Evolutionary conservation across 441 rosid species (phyloP), one percentile per base, ranked within the genome.

Genomic region (Euphorbia corollata): DNA sequence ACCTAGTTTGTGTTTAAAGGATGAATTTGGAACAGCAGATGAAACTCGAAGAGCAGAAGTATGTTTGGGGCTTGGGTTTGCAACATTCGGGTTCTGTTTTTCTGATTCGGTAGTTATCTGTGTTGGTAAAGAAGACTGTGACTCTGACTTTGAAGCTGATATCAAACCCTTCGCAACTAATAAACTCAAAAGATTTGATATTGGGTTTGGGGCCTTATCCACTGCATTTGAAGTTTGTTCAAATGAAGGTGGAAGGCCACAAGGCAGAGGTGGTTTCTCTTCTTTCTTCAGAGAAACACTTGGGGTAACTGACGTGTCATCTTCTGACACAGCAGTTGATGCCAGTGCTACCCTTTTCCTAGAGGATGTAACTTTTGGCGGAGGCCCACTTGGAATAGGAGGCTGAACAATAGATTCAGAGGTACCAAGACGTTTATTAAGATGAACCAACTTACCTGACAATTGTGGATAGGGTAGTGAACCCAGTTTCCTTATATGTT

Each of bases 151-250:
- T 18, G 91, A 79, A 65, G 92, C 86, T 69, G 96, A 89, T 79
- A 94, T 94, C 82, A 94, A 74, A 72, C 99, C 98, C 83, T 88
- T 90, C 8, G 92, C 83, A 76, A 87, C 94, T 72, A 94, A 83
- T 20, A 97, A 79, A 85, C 91, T 88, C 83, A 94, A 80, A 77
- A 94, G 96, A 72, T 69, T 81, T 15, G 98, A 86, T 67, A 94
- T 72, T 57, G 97, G 96, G 78, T 79, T 85, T 16, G 81, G 51
- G 73, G 32, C 73, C 78, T 85, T 82, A 71, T 68, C 79, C 39
- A 64, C 82, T 58, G 67, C 79, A 71, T 74, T 71, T 30, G 81
- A 68, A 41, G 84, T 74, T 22, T 76, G 77, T 45, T 79, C 79
- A 54, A 77, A 84, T 70, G 64, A 67, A 23, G 82, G 80, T n/a